A percentile compares a stretch with the other conserved stretches of the same genome.
phyloP scores from a whole-genome alignment of 2,329 filamentous ascomycete genomes.

The Colletotrichum caudatum region DNA sequence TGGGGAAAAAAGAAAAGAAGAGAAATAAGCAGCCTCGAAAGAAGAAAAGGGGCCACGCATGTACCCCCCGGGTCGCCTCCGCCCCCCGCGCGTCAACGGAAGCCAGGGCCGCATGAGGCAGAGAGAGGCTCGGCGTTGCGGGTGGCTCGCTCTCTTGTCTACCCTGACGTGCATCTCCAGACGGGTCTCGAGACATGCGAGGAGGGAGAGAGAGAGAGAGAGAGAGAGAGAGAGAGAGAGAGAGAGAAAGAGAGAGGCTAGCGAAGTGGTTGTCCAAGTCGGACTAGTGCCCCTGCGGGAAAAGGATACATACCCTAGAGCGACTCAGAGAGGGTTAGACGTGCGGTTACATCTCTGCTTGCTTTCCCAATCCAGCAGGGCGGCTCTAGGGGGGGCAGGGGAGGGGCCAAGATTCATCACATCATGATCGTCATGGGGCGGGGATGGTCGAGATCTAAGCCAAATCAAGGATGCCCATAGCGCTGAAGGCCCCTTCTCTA shows the following conservation, averaged over 20 bases:
- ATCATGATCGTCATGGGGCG: conserved; percentile 22
- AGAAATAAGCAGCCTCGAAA: conserved; percentile 18
- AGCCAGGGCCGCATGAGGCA: not conserved
- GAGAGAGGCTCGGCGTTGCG: not conserved
- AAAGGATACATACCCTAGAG: not conserved
- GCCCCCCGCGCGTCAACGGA: not conserved
- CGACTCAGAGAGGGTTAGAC: not conserved
- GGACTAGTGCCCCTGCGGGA: conserved; percentile 30
- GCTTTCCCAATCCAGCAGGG: not conserved
- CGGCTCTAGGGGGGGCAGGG: not conserved
- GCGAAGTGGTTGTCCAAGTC: conserved; percentile 38
- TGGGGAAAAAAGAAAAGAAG: not conserved
- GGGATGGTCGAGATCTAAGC: conserved; percentile 25
- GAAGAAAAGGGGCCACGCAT: conserved; percentile 2
- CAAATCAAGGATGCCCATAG: not conserved
- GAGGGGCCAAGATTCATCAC: conserved; percentile 32
- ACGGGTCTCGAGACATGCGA: conserved; percentile 20
- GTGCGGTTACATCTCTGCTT: conserved; percentile 4
- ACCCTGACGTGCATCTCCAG: not conserved
- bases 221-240: not conserved
- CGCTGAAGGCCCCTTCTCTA: not conserved
- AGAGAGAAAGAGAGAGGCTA: conserved; percentile 1
- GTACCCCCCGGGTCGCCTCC: too few relatives aligned
- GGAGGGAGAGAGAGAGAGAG: not conserved
- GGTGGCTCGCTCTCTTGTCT: not conserved